Base-by-base conservation (phyloP, 805 yeast species). In the Yamadazyma phyllophila region DNA sequence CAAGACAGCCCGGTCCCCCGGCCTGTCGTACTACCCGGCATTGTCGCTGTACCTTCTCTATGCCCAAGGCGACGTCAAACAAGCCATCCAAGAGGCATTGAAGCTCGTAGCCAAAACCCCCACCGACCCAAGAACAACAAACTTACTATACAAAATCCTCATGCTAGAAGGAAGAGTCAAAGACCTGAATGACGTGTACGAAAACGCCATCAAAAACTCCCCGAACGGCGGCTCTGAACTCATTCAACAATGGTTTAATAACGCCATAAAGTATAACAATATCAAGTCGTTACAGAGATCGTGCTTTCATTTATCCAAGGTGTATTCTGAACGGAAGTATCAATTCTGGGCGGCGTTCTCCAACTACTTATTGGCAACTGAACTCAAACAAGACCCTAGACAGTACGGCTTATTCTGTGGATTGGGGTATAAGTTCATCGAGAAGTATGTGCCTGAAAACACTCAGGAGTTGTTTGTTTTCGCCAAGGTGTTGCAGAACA, bases 381-480 rank as follows among this genome's bases (percentile, higher is more conserved):
- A 55, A 3, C 44, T 58, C 1, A 42, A 20, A 29, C 16, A 20
- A 6, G 61, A 51, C 39, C 69, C 66, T 0, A 69, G 77, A 45
- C 86, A 82, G 52, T 56, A 58, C 41, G 66, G 60, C 32, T 62
- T 89, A 32, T 79, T 79, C 48, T 83, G 88, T 1, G 67, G 74
- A 47, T 65, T 89, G 29, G 91, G 89, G 0, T 56, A 73, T 47
- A 80, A 83, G 51, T 59, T 84, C 50, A 59, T 85, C 26, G 80
- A 76, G 26, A 62, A 63, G n/a, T 58, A 75, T 13, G 66, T 68
- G 36, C 88, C 92, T 1, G 52, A 67, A 34, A 67, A 71, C 15
- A 78, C 84, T 7, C 95, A 88, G 54, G 95, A 90, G 48, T 65
- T 76, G 2, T 88, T 68, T 51, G 78, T 88, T 2, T 74, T 74